phyloP scores from a whole-genome alignment of 140 eudicot genomes.

The Oenanthe javanica region DNA sequence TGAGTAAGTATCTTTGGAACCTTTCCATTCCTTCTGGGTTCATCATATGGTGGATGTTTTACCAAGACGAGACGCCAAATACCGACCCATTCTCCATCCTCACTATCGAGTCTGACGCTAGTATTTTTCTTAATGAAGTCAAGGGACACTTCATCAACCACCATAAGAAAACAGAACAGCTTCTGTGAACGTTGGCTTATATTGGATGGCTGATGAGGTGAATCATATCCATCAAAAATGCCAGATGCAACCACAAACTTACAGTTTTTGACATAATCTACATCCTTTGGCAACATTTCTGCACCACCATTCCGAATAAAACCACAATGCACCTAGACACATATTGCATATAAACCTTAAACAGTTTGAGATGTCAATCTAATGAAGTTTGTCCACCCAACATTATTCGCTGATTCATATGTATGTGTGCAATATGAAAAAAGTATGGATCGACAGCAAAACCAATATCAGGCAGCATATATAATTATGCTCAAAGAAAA shows the following conservation, averaged over 20 bases:
- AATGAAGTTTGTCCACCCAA: not conserved
- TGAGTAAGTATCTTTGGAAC: constrained; percentile 94
- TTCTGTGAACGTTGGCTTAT: constrained; percentile 61
- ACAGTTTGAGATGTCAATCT: not conserved
- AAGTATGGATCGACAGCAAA: not conserved
- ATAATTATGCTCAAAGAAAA: not conserved
- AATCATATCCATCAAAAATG: constrained; percentile 90
- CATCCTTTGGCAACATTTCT: constrained; percentile 74
- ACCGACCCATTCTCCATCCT: constrained; percentile 83
- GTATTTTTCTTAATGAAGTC: constrained; percentile 65
- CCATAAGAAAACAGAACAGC: constrained; percentile 92
- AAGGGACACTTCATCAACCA: constrained; percentile 77
- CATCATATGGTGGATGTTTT: constrained; percentile 92
- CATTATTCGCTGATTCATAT: not conserved
- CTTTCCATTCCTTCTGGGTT: constrained; percentile 89
- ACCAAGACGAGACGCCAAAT: constrained; percentile 84
- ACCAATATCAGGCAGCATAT: not conserved
- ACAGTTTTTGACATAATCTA: constrained; percentile 68
- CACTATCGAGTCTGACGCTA: constrained; percentile 51
- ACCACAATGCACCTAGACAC: constrained; percentile 89
- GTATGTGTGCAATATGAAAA: not conserved
- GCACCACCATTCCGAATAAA: constrained; percentile 80
- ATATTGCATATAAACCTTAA: not conserved
- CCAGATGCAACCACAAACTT: constrained; percentile 91
- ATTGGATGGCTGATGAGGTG: constrained; percentile 93